Evolutionary conservation across 495 filamentous ascomycete species (phyloP).

Genomic region (Penicillium psychrofluorescens): DNA sequence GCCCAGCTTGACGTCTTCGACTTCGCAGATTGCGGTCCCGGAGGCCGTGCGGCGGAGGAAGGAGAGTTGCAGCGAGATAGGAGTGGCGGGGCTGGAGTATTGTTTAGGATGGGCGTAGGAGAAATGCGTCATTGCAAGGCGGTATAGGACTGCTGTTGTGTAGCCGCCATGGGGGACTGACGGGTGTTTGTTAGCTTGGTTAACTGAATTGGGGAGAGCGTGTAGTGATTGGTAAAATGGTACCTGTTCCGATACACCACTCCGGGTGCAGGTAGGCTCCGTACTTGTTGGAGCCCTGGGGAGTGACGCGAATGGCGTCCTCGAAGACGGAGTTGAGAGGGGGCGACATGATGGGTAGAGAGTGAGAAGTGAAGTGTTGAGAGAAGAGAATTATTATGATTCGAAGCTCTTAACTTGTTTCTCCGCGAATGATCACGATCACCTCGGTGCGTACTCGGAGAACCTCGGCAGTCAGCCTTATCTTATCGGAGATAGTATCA

Average conservation of each 20-base stretch:
- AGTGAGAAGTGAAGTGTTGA: not conserved
- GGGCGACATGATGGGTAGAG: conserved; percentile 5
- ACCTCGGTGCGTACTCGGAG: too few relatives aligned
- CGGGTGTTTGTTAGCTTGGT: not conserved
- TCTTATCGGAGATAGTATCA: too few relatives aligned
- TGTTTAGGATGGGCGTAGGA: conserved; percentile 50
- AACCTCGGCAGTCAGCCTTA: too few relatives aligned
- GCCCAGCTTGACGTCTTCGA: conserved; percentile 70
- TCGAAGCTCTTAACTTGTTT: too few relatives aligned
- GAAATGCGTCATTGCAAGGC: conserved; percentile 57
- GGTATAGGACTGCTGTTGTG: conserved; percentile 57
- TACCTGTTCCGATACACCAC: conserved; percentile 69
- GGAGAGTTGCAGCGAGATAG: conserved; percentile 55
- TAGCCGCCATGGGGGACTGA: conserved; percentile 82
- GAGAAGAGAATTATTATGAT: not conserved
- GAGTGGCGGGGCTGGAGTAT: conserved; percentile 54
- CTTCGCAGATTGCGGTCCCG: conserved; percentile 54
- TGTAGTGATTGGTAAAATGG: not conserved
- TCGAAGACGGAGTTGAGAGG: conserved; percentile 37
- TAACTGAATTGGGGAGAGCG: not conserved
- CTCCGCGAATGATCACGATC: too few relatives aligned
- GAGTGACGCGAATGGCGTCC: conserved; percentile 49
- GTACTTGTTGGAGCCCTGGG: conserved; percentile 56
- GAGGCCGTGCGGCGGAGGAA: conserved; percentile 63
- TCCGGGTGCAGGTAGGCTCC: conserved; percentile 47